Percentiles rank a stretch among this genome's conserved stretches.
These are phyloP conservation scores for Aureobasidium pullulans DNA, from an alignment of 2,329 filamentous ascomycete species.

Conservation along the genomic window DNA sequence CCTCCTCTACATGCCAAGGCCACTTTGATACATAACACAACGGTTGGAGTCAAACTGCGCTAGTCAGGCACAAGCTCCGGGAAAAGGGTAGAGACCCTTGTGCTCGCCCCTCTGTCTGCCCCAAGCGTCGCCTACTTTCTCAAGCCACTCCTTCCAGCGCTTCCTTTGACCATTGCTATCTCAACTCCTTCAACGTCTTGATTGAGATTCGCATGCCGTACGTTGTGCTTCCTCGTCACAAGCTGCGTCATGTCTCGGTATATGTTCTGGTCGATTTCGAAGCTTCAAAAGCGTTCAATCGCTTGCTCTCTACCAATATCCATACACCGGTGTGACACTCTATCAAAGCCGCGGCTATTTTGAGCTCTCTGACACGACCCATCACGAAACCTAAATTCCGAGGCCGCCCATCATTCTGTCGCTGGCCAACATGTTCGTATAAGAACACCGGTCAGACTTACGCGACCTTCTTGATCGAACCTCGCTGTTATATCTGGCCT, in stretches of 20 bases:
- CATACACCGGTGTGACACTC: not conserved
- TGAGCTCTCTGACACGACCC: not conserved
- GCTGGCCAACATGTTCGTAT: not conserved
- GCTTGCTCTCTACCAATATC: not conserved
- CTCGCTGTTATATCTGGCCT: too few relatives aligned
- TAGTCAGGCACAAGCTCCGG: not conserved
- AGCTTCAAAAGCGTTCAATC: not conserved
- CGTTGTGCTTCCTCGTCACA: not conserved
- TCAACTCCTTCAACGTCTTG: not conserved
- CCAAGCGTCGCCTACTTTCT: not conserved
- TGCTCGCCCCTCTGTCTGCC: not conserved
- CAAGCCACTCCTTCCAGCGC: not conserved
- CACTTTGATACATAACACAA: constrained; percentile 6
- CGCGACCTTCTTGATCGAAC: too few relatives aligned
- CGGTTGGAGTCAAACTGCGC: not conserved
- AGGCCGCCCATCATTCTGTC: not conserved
- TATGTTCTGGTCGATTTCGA: not conserved
- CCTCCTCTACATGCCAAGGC: not conserved
- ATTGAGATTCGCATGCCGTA: not conserved
- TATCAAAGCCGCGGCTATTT: not conserved
- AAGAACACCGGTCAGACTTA: not conserved
- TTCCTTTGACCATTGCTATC: not conserved
- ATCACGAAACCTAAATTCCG: not conserved
- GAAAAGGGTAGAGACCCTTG: not conserved
- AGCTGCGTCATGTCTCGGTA: constrained; percentile 7